These are phyloP conservation scores for Ettlia oleoabundans DNA, from an alignment of 139 green algal genomes.

Conservation along the genomic window DNA sequence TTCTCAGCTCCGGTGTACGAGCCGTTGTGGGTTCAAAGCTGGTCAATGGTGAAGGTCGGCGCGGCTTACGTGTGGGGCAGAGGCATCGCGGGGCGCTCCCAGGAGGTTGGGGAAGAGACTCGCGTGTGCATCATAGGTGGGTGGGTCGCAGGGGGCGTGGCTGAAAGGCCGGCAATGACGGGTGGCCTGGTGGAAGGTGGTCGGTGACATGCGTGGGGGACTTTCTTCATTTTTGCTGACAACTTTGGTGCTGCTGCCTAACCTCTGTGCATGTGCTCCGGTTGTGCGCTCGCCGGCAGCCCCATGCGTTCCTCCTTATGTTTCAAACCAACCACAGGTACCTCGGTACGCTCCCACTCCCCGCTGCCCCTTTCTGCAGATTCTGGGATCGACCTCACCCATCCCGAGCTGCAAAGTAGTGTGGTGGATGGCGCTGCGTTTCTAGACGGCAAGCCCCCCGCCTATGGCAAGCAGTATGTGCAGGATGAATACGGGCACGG, in stretches of 20 bases:
- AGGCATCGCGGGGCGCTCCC: neutral
- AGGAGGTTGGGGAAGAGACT: neutral
- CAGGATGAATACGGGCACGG: neutral
- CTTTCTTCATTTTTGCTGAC: no score
- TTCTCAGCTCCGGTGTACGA: neutral
- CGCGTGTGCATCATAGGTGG: slow-evolving; percentile 21
- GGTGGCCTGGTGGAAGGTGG: neutral
- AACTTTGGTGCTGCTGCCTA: no score
- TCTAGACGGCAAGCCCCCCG: neutral
- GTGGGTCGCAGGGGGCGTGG: neutral
- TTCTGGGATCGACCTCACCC: neutral
- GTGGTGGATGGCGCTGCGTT: neutral
- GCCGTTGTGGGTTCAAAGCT: neutral
- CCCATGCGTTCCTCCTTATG: no score
- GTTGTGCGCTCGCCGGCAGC: no score
- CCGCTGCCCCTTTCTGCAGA: neutral
- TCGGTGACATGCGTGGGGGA: no score
- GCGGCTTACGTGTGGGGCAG: slow-evolving; percentile 7
- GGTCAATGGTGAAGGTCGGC: slow-evolving; percentile 7
- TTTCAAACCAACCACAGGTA: no score
- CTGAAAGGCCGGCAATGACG: neutral
- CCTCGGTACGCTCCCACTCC: no score
- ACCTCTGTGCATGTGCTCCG: neutral
- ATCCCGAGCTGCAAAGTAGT: neutral
- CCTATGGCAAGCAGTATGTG: neutral